Evolutionary conservation across 2,329 filamentous ascomycete species (phyloP).

Genomic region (Exophiala viscosa): DNA sequence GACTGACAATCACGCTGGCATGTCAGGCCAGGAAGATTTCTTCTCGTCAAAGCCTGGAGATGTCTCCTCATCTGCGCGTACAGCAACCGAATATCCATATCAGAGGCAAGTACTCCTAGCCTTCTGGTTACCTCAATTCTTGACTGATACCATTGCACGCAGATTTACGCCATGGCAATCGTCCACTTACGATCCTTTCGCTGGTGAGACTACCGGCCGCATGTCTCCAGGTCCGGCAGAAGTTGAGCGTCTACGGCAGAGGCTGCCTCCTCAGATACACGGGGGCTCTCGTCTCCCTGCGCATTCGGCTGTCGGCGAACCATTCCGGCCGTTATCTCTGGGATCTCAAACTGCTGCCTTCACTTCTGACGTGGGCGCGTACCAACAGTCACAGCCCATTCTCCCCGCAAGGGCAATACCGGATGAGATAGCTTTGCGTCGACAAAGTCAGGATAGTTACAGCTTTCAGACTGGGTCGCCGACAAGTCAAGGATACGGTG

Average conservation of each 20-base stretch:
- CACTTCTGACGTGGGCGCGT: constrained; percentile 17
- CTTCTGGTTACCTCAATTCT: background rate
- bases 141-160: constrained; percentile 4
- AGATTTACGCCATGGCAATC: constrained; percentile 19
- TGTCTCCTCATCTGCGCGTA: constrained; percentile 8
- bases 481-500: constrained; percentile 25
- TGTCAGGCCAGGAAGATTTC: constrained; percentile 19
- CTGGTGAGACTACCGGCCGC: constrained; percentile 18
- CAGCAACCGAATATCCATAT: constrained; percentile 10
- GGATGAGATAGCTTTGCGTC: constrained; percentile 23
- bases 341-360: constrained; percentile 20
- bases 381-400: constrained; percentile 13
- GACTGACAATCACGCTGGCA: constrained; percentile 15
- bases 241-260: constrained; percentile 13
- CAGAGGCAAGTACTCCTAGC: constrained; percentile 12
- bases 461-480: constrained; percentile 25
- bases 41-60: constrained; percentile 12
- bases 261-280: constrained; percentile 22
- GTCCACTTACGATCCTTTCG: constrained; percentile 21
- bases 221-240: constrained; percentile 22
- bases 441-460: constrained; percentile 28
- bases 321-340: constrained; percentile 21
- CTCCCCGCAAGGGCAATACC: constrained; percentile 19
- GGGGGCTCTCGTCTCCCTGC: constrained; percentile 12
- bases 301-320: constrained; percentile 16